Conservation (phyloP, 441 rosid genomes). For the Melastoma candidum region DNA sequence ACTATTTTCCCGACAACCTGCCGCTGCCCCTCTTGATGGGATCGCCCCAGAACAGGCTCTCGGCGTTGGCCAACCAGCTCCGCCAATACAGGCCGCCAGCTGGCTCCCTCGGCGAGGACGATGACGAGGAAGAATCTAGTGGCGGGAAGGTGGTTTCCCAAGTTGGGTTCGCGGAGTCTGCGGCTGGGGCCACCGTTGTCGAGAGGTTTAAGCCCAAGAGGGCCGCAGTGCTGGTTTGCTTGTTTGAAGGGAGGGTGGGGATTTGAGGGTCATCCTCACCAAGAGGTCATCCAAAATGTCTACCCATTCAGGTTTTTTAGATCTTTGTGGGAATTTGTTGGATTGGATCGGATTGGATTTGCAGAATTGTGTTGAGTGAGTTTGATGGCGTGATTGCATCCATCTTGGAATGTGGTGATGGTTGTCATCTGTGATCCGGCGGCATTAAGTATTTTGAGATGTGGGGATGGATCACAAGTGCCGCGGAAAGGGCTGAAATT, state of each 20-base stretch:
- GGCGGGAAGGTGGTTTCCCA: conserved; percentile 69
- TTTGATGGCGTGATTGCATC: no score
- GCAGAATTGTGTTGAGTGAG: neutral
- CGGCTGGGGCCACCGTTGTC: conserved; percentile 32
- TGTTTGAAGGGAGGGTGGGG: conserved; percentile 69
- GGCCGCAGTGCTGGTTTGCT: conserved; percentile 81
- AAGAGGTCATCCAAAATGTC: conserved; percentile 71
- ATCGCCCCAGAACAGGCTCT: conserved; percentile 13
- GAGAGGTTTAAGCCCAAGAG: conserved; percentile 59
- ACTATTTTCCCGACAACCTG: conserved; percentile 33
- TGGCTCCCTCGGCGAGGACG: conserved; percentile 27
- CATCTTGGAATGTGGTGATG: no score
- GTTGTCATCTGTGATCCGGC: no score
- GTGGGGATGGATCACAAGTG: no score
- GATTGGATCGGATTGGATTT: no score
- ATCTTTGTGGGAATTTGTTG: neutral
- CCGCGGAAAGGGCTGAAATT: no score
- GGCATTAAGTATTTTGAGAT: no score
- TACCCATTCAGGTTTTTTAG: conserved; percentile 52
- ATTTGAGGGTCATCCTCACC: conserved; percentile 68
- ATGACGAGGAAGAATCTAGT: conserved; percentile 46
- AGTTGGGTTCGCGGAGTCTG: conserved; percentile 51
- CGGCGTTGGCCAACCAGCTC: conserved; percentile 57
- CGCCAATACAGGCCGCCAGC: conserved; percentile 69
- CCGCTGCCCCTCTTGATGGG: no score